These are phyloP conservation scores for Wickerhamiella musiphila DNA, from an alignment of 805 yeast species.

Conservation along the genomic window DNA sequence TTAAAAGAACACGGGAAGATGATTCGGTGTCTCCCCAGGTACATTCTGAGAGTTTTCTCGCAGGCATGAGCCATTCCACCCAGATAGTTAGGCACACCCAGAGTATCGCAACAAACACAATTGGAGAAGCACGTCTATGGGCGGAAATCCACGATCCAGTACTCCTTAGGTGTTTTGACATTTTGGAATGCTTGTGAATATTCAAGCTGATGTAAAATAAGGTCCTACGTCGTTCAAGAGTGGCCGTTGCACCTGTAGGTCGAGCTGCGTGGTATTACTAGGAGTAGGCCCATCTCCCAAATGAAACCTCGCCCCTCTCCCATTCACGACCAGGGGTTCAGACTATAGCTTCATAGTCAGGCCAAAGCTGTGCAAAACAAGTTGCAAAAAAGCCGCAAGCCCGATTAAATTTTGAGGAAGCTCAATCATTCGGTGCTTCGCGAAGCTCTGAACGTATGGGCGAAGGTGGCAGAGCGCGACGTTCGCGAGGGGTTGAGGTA, in stretches of 20 bases:
- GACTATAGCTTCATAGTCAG: no score
- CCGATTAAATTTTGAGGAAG: neutral
- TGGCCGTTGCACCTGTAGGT: no score
- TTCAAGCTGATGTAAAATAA: neutral
- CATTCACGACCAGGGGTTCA: no score
- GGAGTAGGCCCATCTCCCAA: no score
- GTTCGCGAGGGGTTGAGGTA: constrained; percentile 7
- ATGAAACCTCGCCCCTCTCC: no score
- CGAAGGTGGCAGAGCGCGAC: constrained; percentile 7
- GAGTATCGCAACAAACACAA: constrained; percentile 10
- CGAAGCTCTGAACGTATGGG: neutral
- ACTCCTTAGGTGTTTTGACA: neutral
- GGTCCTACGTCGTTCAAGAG: no score
- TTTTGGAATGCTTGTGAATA: neutral
- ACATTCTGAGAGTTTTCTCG: constrained; percentile 30
- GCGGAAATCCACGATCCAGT: neutral
- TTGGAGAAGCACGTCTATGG: neutral
- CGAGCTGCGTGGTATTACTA: no score
- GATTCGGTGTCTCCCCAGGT: constrained; percentile 30
- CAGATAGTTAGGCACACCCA: constrained; percentile 34
- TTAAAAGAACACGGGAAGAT: constrained; percentile 29
- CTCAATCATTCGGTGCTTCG: neutral
- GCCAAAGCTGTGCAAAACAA: neutral
- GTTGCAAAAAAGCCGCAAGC: neutral
- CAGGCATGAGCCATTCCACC: constrained; percentile 37